phyloP scores from a whole-genome alignment of 768 basidiomycete genomes.

The Leccinum sublutescens region DNA sequence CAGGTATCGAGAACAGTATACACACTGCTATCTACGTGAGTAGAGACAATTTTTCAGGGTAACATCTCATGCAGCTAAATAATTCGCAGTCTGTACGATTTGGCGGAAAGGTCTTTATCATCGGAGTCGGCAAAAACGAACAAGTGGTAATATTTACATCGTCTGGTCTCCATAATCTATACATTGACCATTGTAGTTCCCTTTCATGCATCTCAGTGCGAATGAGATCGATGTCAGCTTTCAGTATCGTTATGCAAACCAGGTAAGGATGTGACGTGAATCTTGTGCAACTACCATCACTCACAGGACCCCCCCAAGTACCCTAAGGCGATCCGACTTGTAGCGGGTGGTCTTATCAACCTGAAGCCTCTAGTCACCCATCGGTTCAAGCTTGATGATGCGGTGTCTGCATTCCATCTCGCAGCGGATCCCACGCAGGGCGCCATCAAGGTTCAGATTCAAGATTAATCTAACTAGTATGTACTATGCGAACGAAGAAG shows the following conservation, averaged over 20 bases:
- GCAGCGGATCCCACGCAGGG: slow-evolving; percentile 66
- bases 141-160: slow-evolving; percentile 41
- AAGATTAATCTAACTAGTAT: slow-evolving; percentile 36
- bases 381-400: slow-evolving; percentile 67
- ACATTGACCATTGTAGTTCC: slow-evolving; percentile 42
- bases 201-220: slow-evolving; percentile 70
- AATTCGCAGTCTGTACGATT: slow-evolving; percentile 55
- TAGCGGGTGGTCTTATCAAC: slow-evolving; percentile 71
- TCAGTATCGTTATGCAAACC: slow-evolving; percentile 69
- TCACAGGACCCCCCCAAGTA: slow-evolving; percentile 43
- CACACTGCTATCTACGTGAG: slow-evolving; percentile 57
- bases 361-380: slow-evolving; percentile 82
- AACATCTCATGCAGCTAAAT: not conserved
- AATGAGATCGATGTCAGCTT: slow-evolving; percentile 70
- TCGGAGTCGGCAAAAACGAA: slow-evolving; percentile 67
- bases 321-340: slow-evolving; percentile 79
- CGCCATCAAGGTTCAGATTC: slow-evolving; percentile 68
- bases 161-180: not conserved
- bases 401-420: slow-evolving; percentile 75
- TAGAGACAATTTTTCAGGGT: not conserved
- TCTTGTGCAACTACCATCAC: not conserved
- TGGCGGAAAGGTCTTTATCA: slow-evolving; percentile 67
- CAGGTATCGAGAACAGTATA: slow-evolving; percentile 61
- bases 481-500: not conserved
- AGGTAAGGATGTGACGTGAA: slow-evolving; percentile 31